Evolutionary conservation across 495 filamentous ascomycete genomes (phyloP).

Genomic region (Podospora pseudopauciseta): DNA sequence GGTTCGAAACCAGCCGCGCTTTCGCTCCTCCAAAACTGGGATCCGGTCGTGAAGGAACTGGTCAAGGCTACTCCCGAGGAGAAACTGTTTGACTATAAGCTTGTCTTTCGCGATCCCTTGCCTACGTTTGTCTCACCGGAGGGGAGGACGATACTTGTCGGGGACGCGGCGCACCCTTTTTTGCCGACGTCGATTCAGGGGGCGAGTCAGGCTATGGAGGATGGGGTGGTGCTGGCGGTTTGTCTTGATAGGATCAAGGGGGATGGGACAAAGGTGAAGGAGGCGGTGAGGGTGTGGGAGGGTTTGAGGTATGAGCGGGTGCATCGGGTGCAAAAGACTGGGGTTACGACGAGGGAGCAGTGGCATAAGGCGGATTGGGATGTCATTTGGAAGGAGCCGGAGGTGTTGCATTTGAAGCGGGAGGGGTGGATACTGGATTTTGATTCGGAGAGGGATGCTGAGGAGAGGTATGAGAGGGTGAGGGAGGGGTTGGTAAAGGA

Average conservation of each 20-base stretch:
- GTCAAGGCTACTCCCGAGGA: slow-evolving; percentile 56
- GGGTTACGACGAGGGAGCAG: slow-evolving; percentile 54
- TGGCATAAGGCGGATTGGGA: slow-evolving; percentile 62
- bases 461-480: not conserved
- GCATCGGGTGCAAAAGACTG: slow-evolving; percentile 54
- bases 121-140: slow-evolving; percentile 62
- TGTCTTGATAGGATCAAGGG: slow-evolving; percentile 46
- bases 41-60: slow-evolving; percentile 56
- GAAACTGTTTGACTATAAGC: slow-evolving; percentile 64
- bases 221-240: slow-evolving; percentile 62
- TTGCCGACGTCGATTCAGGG: slow-evolving; percentile 68
- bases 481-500: not conserved
- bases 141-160: slow-evolving; percentile 60
- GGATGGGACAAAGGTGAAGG: slow-evolving; percentile 38
- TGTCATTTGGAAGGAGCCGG: slow-evolving; percentile 55
- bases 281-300: slow-evolving; percentile 46
- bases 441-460: slow-evolving; percentile 58
- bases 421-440: slow-evolving; percentile 60
- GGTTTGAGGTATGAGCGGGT: slow-evolving; percentile 52
- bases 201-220: slow-evolving; percentile 68
- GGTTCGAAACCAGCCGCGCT: slow-evolving; percentile 55
- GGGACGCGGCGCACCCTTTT: slow-evolving; percentile 72
- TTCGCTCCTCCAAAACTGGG: slow-evolving; percentile 59
- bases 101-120: slow-evolving; percentile 66
- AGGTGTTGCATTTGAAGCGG: slow-evolving; percentile 50